Base-by-base conservation (phyloP, 2,329 filamentous ascomycete species). In the Trichoderma sp. region DNA sequence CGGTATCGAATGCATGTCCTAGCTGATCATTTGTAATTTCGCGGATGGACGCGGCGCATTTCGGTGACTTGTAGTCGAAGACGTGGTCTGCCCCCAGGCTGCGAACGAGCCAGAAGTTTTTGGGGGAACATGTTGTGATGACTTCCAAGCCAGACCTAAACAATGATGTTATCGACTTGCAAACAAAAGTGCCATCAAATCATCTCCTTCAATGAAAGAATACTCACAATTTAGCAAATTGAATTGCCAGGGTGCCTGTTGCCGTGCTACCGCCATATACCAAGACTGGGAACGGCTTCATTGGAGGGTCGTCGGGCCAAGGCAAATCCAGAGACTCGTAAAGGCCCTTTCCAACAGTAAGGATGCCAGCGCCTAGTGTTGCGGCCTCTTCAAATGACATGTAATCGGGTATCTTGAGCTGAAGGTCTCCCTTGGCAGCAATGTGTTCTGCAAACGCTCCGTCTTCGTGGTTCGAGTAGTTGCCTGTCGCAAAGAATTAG, bases 181-280 rank as follows among this genome's bases (percentile, higher is more conserved):
- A 31, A 5, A 19, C 5, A 16, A 7, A 31, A 3, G 5, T 27
- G 4, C 4, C 5, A 10, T 57, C 21, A 19, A 16, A n/a, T 1
- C 1, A 3, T 29, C 10, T 3, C 16, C 8, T 11, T 16, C 27
- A 2, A 47, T 11, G n/a, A 2, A 29, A n/a, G 27, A 10, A 19
- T 2, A 64, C 68, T 43, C 56, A 64, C 40, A 79, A 72, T 71
- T 80, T 81, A 55, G 81, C 81, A 71, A 75, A 81, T 73, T 84
- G 82, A 71, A 85, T 82, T 5, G 77, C 82, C 68, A 87, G 84
- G 59, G 87, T 84, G 76, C 83, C 84, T 0, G 86, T 87, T 2
- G 86, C 87, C 8, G 84, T 88, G 75, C 85, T 84, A 16, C 81
- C 82, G 56, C 82, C 83, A 67, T 84, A 83, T 70, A 84, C 82